A percentile compares a stretch with the other conserved stretches of the same genome.
Conservation (phyloP, 192 early-diverging fungal species). For the Podila epicladia region DNA sequence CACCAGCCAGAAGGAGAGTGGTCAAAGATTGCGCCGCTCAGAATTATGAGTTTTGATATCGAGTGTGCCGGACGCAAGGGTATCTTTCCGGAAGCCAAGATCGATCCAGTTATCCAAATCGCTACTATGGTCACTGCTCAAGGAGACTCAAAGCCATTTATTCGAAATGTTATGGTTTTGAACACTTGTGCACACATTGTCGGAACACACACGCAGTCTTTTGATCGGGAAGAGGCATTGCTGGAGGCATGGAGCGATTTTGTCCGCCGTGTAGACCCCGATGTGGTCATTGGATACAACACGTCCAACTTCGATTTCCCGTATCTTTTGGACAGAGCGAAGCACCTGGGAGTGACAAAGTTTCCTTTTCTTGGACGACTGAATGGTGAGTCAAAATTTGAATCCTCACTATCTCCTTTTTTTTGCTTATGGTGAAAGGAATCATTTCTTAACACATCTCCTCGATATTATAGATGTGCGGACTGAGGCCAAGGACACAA, state of each 20-base stretch:
- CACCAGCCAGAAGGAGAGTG: slow-evolving; percentile 92
- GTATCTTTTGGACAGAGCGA: slow-evolving; percentile 92
- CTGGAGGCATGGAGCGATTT: slow-evolving; percentile 89
- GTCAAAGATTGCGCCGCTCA: slow-evolving; percentile 92
- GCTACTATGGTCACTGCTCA: slow-evolving; percentile 94
- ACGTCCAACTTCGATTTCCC: slow-evolving; percentile 98
- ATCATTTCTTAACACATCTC: no score
- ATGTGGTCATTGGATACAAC: slow-evolving; percentile 97
- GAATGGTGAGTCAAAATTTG: slow-evolving; percentile 29
- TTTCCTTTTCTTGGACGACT: slow-evolving; percentile 92
- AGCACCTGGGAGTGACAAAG: slow-evolving; percentile 71
- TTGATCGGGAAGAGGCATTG: slow-evolving; percentile 81
- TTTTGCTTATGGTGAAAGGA: background rate
- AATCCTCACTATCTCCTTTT: background rate
- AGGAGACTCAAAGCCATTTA: slow-evolving; percentile 89
- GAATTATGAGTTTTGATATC: slow-evolving; percentile 98
- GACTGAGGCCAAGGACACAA: slow-evolving; percentile 81
- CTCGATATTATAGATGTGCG: slow-evolving; percentile 37
- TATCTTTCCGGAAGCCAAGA: slow-evolving; percentile 90
- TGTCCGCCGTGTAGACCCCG: slow-evolving; percentile 84
- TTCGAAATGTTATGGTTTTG: slow-evolving; percentile 94
- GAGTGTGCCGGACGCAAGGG: slow-evolving; percentile 97
- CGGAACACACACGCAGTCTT: slow-evolving; percentile 86
- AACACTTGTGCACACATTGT: slow-evolving; percentile 92
- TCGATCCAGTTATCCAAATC: slow-evolving; percentile 98